phyloP scores from a whole-genome alignment of 164 flowering plant genomes.

The Berberis thunbergii region DNA sequence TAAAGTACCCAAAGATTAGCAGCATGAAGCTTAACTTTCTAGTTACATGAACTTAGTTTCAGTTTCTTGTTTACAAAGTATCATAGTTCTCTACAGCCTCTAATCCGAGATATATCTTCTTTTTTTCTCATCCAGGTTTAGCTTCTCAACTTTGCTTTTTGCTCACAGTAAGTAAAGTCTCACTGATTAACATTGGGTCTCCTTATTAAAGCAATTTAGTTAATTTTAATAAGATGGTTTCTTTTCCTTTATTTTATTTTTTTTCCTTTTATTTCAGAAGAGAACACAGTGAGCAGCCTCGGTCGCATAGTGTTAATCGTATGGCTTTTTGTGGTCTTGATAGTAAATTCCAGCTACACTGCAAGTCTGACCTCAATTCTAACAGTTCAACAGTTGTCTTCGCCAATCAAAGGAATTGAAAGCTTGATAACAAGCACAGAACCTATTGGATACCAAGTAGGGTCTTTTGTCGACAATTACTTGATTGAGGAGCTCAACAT shows the following conservation, averaged over 20 bases:
- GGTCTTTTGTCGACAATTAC: conserved; percentile 44
- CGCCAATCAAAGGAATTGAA: conserved; percentile 45
- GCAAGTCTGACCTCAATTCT: conserved; percentile 40
- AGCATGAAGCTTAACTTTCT: too few relatives aligned
- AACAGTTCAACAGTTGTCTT: conserved; percentile 33
- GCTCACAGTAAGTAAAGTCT: conserved; percentile 60
- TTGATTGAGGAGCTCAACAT: conserved; percentile 35
- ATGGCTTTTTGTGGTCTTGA: conserved; percentile 35
- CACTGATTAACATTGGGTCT: background rate
- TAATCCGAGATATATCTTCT: conserved; percentile 1
- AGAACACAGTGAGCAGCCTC: conserved; percentile 29
- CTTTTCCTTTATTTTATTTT: background rate
- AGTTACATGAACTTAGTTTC: background rate
- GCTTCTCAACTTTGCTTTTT: conserved; percentile 68
- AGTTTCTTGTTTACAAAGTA: background rate
- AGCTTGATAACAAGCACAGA: conserved; percentile 28
- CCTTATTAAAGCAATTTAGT: background rate
- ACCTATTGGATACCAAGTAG: conserved; percentile 44
- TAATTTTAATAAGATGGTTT: background rate
- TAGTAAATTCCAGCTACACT: conserved; percentile 33
- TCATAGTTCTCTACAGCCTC: background rate
- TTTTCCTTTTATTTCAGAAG: conserved; percentile 17
- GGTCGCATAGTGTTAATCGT: conserved; percentile 27
- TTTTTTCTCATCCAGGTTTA: conserved; percentile 53
- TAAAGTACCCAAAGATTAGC: too few relatives aligned